Base-by-base conservation (phyloP, 345 rosid species). In the Excoecaria cochinchinensis region DNA sequence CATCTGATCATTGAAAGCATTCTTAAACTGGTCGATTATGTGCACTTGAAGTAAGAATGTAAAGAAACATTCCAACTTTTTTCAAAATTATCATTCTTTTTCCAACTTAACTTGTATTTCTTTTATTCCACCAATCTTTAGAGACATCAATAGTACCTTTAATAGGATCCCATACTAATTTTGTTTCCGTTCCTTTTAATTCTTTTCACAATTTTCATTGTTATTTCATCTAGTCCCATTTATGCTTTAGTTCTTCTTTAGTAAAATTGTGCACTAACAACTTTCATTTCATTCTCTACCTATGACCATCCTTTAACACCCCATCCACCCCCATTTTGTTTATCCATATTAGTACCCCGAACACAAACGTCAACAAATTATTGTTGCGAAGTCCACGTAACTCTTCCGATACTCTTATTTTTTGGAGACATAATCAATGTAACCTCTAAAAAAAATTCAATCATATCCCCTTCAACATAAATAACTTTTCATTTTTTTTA, bases 161-260 rank as follows among this genome's bases (percentile, higher is more conserved):
- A 25, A 4, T 36, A 48, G 57, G 72, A 69, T 69, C 58, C 19
- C 72, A 69, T 51, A 0, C 72, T 4, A 67, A 16, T 31, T 44
- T 3, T 15, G 47, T 69, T 52, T 48, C 42, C 6, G 51, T 55
- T 36, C 55, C 70, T 67, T 31, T 69, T 14, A 69, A n/a, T 3
- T 51, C 59, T 7, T 51, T 69, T 42, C 72, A 69, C 17, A 69
- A 50, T 12, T 48, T 69, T 60, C 72, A 69, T 52, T 69, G 72
- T 13, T 55, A 42, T 52, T 55, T 69, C 60, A 25, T 51, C 58
- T 44, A 50, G 36, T 69, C 60, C 60, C 72, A 69, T 55, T 69
- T 69, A 17, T 67, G 59, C 36, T 52, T 69, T 39, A 69, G 9
- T 31, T 69, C 46, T 11, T 31, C 21, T 38, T 69, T 31, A 17